These are phyloP conservation scores for Teratosphaeriaceae sp. DNA, from an alignment of 2,329 filamentous ascomycete species.

Conservation along the genomic window DNA sequence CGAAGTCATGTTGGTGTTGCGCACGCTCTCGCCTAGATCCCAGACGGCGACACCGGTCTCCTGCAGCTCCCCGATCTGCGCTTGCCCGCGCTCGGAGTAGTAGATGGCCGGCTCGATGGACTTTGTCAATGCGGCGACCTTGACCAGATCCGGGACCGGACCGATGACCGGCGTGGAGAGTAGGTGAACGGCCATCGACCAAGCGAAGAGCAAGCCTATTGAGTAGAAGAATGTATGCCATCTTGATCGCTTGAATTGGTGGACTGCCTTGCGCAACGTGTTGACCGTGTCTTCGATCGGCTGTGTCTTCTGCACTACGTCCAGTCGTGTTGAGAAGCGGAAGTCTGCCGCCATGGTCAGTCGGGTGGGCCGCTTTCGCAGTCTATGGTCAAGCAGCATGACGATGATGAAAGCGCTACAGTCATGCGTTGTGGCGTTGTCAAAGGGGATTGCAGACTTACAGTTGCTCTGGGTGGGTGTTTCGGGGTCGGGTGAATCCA, in stretches of 20 bases:
- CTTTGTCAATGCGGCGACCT: slow-evolving; percentile 80
- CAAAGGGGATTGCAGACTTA: slow-evolving; percentile 24
- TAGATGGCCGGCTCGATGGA: slow-evolving; percentile 93
- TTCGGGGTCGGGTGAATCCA: slow-evolving; percentile 13
- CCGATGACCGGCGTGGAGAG: slow-evolving; percentile 60
- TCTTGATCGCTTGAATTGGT: slow-evolving; percentile 61
- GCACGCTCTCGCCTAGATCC: slow-evolving; percentile 87
- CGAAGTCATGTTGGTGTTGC: slow-evolving; percentile 84
- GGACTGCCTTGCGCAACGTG: slow-evolving; percentile 55
- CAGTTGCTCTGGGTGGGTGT: slow-evolving; percentile 31
- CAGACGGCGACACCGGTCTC: slow-evolving; percentile 90
- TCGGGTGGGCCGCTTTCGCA: neutral
- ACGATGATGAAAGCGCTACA: too few species aligned
- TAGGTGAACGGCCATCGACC: slow-evolving; percentile 58
- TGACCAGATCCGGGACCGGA: slow-evolving; percentile 77
- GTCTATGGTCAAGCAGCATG: too few species aligned
- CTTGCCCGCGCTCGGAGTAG: slow-evolving; percentile 83
- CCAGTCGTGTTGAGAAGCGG: slow-evolving; percentile 77
- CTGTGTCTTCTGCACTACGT: slow-evolving; percentile 80
- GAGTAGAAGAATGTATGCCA: slow-evolving; percentile 58
- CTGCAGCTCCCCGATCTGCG: slow-evolving; percentile 80
- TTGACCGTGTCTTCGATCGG: slow-evolving; percentile 69
- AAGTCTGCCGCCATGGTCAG: slow-evolving; percentile 54
- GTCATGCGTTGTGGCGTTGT: too few species aligned
- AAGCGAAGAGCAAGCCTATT: slow-evolving; percentile 56